A percentile compares a stretch with the other conserved stretches of the same genome.
Conservation (phyloP, 306 rosid species). For the Mimosa bimucronata region DNA sequence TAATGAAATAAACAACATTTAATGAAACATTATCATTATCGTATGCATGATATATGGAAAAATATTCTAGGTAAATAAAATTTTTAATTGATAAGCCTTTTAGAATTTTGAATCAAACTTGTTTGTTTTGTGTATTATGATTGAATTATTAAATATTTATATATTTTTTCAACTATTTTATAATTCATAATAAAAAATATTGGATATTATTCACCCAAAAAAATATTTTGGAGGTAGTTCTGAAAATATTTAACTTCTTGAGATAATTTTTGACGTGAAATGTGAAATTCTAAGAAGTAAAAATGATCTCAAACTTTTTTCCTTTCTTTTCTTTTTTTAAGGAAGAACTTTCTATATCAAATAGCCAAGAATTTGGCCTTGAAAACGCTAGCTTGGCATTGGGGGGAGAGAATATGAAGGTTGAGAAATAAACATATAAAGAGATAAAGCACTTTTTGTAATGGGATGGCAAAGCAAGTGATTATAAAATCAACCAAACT, state of each 20-base stretch:
- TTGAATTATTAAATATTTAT: neutral
- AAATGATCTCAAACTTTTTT: neutral
- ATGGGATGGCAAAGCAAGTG: conserved; percentile 48
- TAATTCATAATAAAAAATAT: neutral
- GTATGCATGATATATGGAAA: neutral
- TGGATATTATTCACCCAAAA: neutral
- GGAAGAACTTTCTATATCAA: neutral
- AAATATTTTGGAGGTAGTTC: neutral
- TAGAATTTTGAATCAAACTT: neutral
- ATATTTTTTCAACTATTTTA: neutral
- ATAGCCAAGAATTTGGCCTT: neutral
- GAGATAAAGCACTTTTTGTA: conserved; percentile 38
- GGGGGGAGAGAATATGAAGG: conserved; percentile 32
- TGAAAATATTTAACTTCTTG: neutral
- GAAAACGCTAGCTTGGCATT: conserved; percentile 29
- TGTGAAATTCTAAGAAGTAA: neutral
- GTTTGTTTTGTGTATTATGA: neutral
- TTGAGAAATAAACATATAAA: conserved; percentile 27
- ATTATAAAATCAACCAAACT: conserved; percentile 29
- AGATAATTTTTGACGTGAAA: neutral
- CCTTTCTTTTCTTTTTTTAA: neutral
- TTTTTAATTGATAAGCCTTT: neutral
- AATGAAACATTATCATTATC: neutral
- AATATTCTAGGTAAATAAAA: neutral
- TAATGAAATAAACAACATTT: neutral